Conservation (phyloP, 306 rosid genomes). For the Fagus crenata region DNA sequence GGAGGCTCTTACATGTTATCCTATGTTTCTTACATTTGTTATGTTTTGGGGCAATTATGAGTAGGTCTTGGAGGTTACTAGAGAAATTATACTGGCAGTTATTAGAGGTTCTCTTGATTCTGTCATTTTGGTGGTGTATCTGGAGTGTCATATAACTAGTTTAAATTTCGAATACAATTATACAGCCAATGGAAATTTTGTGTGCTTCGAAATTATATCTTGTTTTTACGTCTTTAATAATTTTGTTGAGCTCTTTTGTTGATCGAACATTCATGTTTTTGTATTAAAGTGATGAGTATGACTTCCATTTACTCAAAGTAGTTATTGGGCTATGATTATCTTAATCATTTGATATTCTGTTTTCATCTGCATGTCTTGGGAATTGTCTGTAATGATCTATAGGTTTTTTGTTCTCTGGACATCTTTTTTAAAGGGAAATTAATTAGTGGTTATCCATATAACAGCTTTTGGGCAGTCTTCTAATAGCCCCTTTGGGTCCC, state of each 20-base stretch:
- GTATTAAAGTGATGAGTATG: neutral
- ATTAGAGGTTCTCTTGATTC: neutral
- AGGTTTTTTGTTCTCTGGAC: constrained; percentile 22
- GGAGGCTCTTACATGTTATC: neutral
- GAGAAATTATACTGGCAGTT: constrained; percentile 2
- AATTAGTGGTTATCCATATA: constrained; percentile 17
- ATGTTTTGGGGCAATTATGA: constrained; percentile 1
- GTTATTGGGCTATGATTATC: constrained; percentile 10
- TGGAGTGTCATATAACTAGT: neutral
- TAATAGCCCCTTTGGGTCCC: constrained; percentile 79
- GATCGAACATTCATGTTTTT: neutral
- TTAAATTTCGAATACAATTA: neutral
- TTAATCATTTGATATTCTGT: constrained; percentile 4
- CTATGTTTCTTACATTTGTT: neutral
- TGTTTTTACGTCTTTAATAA: neutral
- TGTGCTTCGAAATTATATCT: neutral
- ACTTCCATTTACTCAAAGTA: neutral
- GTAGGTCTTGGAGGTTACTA: neutral
- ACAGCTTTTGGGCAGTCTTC: constrained; percentile 95
- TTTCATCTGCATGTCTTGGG: neutral
- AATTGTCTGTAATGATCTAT: neutral
- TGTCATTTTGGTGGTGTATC: neutral
- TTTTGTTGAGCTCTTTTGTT: neutral
- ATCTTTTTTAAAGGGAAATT: neutral
- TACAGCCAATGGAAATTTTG: neutral